These are phyloP conservation scores for Populus tomentosa DNA, from an alignment of 441 rosid species.

Conservation along the genomic window DNA sequence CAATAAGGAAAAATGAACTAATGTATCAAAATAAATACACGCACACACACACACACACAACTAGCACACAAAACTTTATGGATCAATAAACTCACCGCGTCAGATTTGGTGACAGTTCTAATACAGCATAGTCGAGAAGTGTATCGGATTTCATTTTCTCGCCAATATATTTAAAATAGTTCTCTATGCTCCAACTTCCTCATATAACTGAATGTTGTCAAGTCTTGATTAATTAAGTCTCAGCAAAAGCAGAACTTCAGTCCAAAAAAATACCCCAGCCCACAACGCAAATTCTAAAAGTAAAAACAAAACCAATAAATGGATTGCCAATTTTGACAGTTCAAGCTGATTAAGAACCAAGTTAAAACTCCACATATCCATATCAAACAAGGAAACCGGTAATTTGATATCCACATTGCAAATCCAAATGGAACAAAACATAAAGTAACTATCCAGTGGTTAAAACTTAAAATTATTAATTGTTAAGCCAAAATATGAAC, in stretches of 20 bases:
- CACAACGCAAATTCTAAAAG: slow-evolving; percentile 9
- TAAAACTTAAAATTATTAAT: slow-evolving; percentile 5
- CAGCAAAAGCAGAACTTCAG: slow-evolving; percentile 19
- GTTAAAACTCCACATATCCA: slow-evolving; percentile 9
- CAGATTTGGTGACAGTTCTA: slow-evolving; percentile 87
- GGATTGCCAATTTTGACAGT: slow-evolving; percentile 7
- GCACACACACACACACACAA: not conserved
- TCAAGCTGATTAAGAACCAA: not conserved
- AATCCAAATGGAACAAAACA: slow-evolving; percentile 11
- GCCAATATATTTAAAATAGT: slow-evolving; percentile 16
- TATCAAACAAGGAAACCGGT: slow-evolving; percentile 21
- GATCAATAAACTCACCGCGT: slow-evolving; percentile 45
- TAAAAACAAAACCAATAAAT: not conserved
- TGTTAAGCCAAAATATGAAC: slow-evolving; percentile 11
- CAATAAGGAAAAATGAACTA: slow-evolving; percentile 19
- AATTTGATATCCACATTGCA: slow-evolving; percentile 21
- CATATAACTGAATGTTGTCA: slow-evolving; percentile 14
- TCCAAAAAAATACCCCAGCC: slow-evolving; percentile 4
- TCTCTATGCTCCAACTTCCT: slow-evolving; percentile 25
- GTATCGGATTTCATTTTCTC: slow-evolving; percentile 63
- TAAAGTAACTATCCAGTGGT: not conserved
- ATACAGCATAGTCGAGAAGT: slow-evolving; percentile 75
- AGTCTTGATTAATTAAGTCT: slow-evolving; percentile 8
- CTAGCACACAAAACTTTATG: slow-evolving; percentile 5
- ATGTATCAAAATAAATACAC: slow-evolving; percentile 5